Evolutionary conservation across 805 yeast genomes (phyloP).

Genomic region (Candida caryicola): DNA sequence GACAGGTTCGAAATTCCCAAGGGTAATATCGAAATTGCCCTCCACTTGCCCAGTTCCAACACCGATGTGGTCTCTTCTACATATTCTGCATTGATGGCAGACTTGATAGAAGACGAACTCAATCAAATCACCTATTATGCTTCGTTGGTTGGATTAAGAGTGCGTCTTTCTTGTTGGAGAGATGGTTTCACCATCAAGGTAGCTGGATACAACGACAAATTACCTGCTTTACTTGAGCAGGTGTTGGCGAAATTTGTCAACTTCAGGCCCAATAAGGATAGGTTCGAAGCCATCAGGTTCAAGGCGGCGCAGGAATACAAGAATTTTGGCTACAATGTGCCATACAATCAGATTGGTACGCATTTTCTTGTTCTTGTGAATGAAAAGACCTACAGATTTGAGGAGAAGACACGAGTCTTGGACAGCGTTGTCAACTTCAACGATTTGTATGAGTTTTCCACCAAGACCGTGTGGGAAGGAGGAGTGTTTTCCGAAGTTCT

Average conservation of each 20-base stretch:
- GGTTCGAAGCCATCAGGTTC: slow-evolving; percentile 69
- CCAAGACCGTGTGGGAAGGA: slow-evolving; percentile 43
- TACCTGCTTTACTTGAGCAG: slow-evolving; percentile 57
- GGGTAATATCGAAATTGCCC: slow-evolving; percentile 62
- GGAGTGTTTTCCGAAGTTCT: slow-evolving; percentile 70
- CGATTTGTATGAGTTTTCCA: slow-evolving; percentile 50
- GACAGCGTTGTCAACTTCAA: slow-evolving; percentile 41
- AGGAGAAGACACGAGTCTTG: slow-evolving; percentile 55
- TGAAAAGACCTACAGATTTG: slow-evolving; percentile 65
- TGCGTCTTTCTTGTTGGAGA: slow-evolving; percentile 54
- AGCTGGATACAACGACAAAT: slow-evolving; percentile 82
- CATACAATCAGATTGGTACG: slow-evolving; percentile 73
- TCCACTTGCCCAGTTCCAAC: slow-evolving; percentile 64
- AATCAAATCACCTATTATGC: slow-evolving; percentile 82
- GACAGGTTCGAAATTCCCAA: slow-evolving; percentile 88
- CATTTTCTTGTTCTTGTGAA: slow-evolving; percentile 63
- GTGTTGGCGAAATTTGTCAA: slow-evolving; percentile 52
- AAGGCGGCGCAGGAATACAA: slow-evolving; percentile 58
- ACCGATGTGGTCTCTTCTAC: slow-evolving; percentile 58
- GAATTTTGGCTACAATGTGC: slow-evolving; percentile 70
- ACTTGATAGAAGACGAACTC: slow-evolving; percentile 70
- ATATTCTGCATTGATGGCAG: slow-evolving; percentile 60
- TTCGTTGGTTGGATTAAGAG: slow-evolving; percentile 69
- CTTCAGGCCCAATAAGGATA: slow-evolving; percentile 50
- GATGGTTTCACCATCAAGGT: slow-evolving; percentile 70